Evolutionary conservation across 805 yeast genomes (phyloP).

Genomic region (Debaryomyces prosopidis): DNA sequence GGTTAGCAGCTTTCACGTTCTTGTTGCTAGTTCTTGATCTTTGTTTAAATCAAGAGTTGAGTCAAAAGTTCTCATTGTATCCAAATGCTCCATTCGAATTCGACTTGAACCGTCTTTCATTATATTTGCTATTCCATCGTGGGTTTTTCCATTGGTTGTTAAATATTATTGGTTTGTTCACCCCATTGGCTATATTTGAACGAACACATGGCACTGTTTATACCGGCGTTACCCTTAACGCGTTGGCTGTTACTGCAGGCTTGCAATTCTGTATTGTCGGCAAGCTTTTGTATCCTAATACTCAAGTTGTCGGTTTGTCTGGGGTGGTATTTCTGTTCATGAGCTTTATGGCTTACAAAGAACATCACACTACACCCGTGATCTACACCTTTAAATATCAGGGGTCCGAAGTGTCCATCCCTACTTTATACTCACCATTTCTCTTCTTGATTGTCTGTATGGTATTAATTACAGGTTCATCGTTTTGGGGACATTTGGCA

Average conservation of each 20-base stretch:
- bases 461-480: constrained; percentile 61
- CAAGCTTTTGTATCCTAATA: constrained; percentile 48
- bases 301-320: constrained; percentile 65
- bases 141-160: constrained; percentile 59
- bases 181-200: constrained; percentile 69
- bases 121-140: constrained; percentile 73
- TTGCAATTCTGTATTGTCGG: constrained; percentile 59
- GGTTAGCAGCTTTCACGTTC: constrained; percentile 56
- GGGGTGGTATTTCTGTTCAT: constrained; percentile 73
- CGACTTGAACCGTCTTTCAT: constrained; percentile 55
- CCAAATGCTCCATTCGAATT: constrained; percentile 54
- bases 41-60: constrained; percentile 27
- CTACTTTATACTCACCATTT: constrained; percentile 63
- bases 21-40: constrained; percentile 40
- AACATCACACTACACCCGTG: constrained; percentile 39
- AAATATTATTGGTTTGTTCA: constrained; percentile 56
- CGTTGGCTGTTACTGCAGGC: constrained; percentile 70
- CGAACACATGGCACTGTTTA: constrained; percentile 76
- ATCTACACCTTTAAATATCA: constrained; percentile 28
- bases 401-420: constrained; percentile 46
- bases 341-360: constrained; percentile 57
- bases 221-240: constrained; percentile 77
- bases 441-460: constrained; percentile 47
- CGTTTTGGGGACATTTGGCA: constrained; percentile 72
- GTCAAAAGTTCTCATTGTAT: constrained; percentile 44